Base-by-base conservation (phyloP, 1,284 basidiomycete species). In the Gomphus sp. region DNA sequence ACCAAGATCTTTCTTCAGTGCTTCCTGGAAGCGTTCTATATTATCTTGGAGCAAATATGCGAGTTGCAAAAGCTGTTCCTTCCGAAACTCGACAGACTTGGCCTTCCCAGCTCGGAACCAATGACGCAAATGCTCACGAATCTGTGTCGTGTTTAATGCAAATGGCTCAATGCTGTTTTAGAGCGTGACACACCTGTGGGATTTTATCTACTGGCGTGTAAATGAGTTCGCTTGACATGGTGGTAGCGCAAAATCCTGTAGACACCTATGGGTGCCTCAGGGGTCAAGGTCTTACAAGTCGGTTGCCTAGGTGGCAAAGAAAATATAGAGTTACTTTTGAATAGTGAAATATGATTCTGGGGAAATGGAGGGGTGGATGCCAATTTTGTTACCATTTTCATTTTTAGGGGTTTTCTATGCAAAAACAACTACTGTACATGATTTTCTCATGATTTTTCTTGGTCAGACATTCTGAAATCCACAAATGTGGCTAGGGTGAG, bases 21-120 rank as follows among this genome's bases (percentile, higher is more conserved):
- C 73, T n/a, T 80, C 74, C 50, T 79, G 74, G 64, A 89, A 80
- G 16, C 71, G 74, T 34, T 77, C 68, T 7, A 71, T 64, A 66
- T 89, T 88, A 69, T 89, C 88, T 64, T 85, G 75, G 64, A 89
- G 18, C 63, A 88, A 70, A 66, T 89, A 86, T 8, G 74, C 79
- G 6, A 90, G 76, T 63, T 85, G 79, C 3, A 82, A 75, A 11
- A 90, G 74, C 68, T 87, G 85, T 56, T 81, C 77, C 69, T 82
- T 87, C 65, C 87, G 76, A 65, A 79, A 86, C 14, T 74, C 76
- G 55, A 89, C 73, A 14, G 79, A 71, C 65, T 73, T 80, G 51
- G 80, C 76, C 66, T 82, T 87, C 18, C 86, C 84, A 2, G 79
- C 73, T 47, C 70, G 70, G 69, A 86, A 89, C 1, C 74, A 76